A percentile compares a stretch with the other conserved stretches of the same genome.
Evolutionary conservation across 805 yeast genomes (phyloP).

Genomic region (Zygosaccharomyces lentus): DNA sequence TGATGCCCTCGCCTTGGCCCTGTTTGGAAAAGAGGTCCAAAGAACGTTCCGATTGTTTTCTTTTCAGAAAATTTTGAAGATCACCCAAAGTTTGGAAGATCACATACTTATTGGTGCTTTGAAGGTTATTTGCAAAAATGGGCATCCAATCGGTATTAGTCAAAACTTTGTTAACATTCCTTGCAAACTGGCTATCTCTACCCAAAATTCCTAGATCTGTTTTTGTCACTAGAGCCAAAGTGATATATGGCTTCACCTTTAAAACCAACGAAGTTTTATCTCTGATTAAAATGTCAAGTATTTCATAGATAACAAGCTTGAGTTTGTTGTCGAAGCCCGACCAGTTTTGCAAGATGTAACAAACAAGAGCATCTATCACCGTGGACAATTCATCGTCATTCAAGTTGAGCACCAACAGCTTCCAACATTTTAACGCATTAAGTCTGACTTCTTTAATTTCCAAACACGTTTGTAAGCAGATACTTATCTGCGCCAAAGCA

Average conservation of each 20-base stretch:
- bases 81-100: conserved; percentile 69
- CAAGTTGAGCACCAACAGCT: conserved; percentile 52
- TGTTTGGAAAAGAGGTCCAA: conserved; percentile 39
- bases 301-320: conserved; percentile 46
- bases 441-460: conserved; percentile 57
- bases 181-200: conserved; percentile 47
- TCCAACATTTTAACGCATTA: conserved; percentile 66
- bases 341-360: conserved; percentile 71
- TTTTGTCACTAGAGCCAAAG: conserved; percentile 68
- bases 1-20: conserved; percentile 34
- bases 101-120: conserved; percentile 46
- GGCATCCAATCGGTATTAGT: conserved; percentile 23
- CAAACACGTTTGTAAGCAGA: conserved; percentile 77
- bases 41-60: conserved; percentile 46
- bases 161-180: conserved; percentile 38
- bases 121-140: conserved; percentile 27
- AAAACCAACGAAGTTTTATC: conserved; percentile 18
- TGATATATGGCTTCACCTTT: conserved; percentile 40
- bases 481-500: conserved; percentile 78
- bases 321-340: conserved; percentile 45
- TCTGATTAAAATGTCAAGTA: conserved; percentile 39
- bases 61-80: conserved; percentile 48
- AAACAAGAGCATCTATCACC: conserved; percentile 67
- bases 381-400: conserved; percentile 55
- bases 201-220: conserved; percentile 45